Base-by-base conservation (phyloP, 192 early-diverging fungal species). In the Phlyctochytrium arcticum region DNA sequence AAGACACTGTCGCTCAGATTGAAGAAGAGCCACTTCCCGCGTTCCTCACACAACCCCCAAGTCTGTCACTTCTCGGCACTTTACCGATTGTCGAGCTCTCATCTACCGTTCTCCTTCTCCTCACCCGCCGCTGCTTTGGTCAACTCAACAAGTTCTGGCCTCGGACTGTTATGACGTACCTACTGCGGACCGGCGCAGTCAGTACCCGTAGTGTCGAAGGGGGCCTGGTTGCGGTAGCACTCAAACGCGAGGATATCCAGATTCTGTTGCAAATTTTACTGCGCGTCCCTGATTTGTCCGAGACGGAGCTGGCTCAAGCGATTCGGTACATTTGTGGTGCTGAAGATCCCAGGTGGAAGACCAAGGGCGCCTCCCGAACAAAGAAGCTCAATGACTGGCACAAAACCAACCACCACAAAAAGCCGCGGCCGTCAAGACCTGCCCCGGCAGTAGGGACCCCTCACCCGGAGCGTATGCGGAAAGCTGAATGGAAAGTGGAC, bases 41-140 rank as follows among this genome's bases (percentile, higher is more conserved):
- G 15, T 61, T 47, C 47, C 42, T 61, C 4, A 61, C 59, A 9
- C 12, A 17, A 12, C 23, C 37, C 1, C 59, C 59, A 15, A 12
- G 30, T 29, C 39, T 5, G 17, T 17, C 23, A 3, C 42, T 61
- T 33, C 39, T 61, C 44, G 31, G 32, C 59, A n/a, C 10, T 12
- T 31, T 61, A 17, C 59, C 59, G n/a, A 44, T 33, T 21, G 46
- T 61, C 46, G 55, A 57, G 23, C 48, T 63, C 61, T 63, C 61
- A 19, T 48, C 47, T 12, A 32, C 61, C 12, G 61, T 26, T 17
- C 31, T 63, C 15, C 12, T 49, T 35, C 15, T 49, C 17, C 17
- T 63, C 1, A 46, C 53, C n/a, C 30, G 27, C 17, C 48, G 23
- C n/a, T 63, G 61, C 49, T 24, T 63, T 0, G 21, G 34, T 5